phyloP scores from a whole-genome alignment of 768 basidiomycete genomes.

The Phaeolepiota aurea region DNA sequence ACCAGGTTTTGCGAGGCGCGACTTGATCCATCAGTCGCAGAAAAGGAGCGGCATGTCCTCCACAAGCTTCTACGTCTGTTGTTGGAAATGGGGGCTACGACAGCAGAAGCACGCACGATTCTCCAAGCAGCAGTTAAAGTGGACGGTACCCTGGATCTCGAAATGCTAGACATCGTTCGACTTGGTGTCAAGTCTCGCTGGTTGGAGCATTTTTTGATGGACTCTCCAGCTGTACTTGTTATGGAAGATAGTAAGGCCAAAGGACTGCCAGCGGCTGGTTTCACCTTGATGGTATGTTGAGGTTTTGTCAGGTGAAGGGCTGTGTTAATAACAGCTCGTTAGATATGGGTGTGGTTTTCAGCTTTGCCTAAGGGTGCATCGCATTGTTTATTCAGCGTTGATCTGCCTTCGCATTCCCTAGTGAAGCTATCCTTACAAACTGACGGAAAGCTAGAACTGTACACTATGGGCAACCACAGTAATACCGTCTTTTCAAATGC shows the following conservation, averaged over 20 bases:
- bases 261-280: slow-evolving; percentile 51
- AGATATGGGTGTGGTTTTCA: slow-evolving; percentile 47
- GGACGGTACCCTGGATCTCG: slow-evolving; percentile 46
- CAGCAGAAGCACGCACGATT: slow-evolving; percentile 52
- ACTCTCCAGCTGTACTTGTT: slow-evolving; percentile 42
- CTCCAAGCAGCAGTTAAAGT: slow-evolving; percentile 48
- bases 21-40: slow-evolving; percentile 15
- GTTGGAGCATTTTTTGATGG: slow-evolving; percentile 72
- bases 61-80: slow-evolving; percentile 60
- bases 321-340: slow-evolving; percentile 2
- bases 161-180: slow-evolving; percentile 64
- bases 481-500: slow-evolving; percentile 35
- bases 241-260: slow-evolving; percentile 39
- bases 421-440: slow-evolving; percentile 40
- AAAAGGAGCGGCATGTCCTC: slow-evolving; percentile 46
- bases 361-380: slow-evolving; percentile 22
- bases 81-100: slow-evolving; percentile 67
- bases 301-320: neutral
- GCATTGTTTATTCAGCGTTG: slow-evolving; percentile 29
- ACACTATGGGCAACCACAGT: slow-evolving; percentile 27
- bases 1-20: slow-evolving; percentile 27
- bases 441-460: slow-evolving; percentile 51
- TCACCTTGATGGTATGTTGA: slow-evolving; percentile 60
- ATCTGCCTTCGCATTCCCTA: slow-evolving; percentile 17
- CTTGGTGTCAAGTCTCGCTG: slow-evolving; percentile 67